A percentile compares a stretch with the other conserved stretches of the same genome.
Evolutionary conservation across 176 grass and related monocot species (phyloP).

Genomic region (Carex cristatella): DNA sequence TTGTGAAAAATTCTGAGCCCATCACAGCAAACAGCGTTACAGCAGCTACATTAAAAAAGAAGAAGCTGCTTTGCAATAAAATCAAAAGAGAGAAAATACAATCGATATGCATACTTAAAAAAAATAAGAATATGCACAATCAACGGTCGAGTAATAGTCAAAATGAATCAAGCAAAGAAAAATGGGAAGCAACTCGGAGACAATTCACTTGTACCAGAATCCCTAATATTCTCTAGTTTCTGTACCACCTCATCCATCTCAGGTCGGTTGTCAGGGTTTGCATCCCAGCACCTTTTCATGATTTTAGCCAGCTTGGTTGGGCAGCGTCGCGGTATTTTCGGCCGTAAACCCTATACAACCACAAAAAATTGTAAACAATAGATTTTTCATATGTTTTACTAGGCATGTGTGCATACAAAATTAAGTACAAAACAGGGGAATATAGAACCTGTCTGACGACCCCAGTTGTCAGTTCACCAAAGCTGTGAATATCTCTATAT

Average conservation of each 20-base stretch:
- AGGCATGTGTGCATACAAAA: not conserved
- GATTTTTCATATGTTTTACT: not conserved
- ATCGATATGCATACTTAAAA: not conserved
- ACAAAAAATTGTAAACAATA: not conserved
- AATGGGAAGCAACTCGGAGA: not conserved
- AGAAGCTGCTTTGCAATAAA: conserved; percentile 4
- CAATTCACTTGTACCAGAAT: not conserved
- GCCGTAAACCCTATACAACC: conserved; percentile 46
- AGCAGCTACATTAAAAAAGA: not conserved
- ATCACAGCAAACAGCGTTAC: not conserved
- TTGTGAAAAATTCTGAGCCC: not conserved
- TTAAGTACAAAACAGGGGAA: not conserved
- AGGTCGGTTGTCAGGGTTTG: conserved; percentile 54
- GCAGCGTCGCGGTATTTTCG: conserved; percentile 69
- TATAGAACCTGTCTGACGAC: conserved; percentile 65
- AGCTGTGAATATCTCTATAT: conserved; percentile 50
- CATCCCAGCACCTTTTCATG: conserved; percentile 77
- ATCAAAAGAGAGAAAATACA: not conserved
- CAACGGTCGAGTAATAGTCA: not conserved
- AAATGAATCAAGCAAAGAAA: not conserved
- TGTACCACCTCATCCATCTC: conserved; percentile 82
- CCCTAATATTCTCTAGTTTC: conserved; percentile 44
- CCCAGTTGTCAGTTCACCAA: conserved; percentile 57
- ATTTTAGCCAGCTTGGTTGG: conserved; percentile 51
- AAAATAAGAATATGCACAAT: not conserved